Percentiles rank a stretch among this genome's conserved stretches.
Evolutionary conservation across 441 rosid genomes (phyloP).

Genomic region (Corymbia citriodora): DNA sequence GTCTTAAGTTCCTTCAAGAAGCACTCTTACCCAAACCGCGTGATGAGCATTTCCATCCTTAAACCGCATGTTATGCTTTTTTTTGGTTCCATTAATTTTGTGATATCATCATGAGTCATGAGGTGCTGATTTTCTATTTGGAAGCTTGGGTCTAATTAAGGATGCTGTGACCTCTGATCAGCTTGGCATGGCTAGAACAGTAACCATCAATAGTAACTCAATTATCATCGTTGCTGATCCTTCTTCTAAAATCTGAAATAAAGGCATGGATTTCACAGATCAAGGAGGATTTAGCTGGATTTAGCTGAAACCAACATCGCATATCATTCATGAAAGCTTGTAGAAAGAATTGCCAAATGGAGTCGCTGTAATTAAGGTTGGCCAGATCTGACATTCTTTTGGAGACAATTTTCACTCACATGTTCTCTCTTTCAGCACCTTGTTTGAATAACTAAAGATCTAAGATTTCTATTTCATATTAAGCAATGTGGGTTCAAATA

Average conservation of each 20-base stretch:
- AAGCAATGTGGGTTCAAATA: slow-evolving; percentile 10
- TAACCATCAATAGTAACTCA: slow-evolving; percentile 57
- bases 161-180: slow-evolving; percentile 72
- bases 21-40: background rate
- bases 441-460: background rate
- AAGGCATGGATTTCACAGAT: slow-evolving; percentile 81
- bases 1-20: background rate
- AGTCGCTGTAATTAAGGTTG: slow-evolving; percentile 82
- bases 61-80: background rate
- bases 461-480: background rate
- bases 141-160: slow-evolving; percentile 14
- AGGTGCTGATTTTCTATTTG: no score
- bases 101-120: no score
- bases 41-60: background rate
- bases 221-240: slow-evolving; percentile 82
- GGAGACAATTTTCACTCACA: background rate
- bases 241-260: slow-evolving; percentile 71
- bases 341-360: slow-evolving; percentile 87
- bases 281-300: slow-evolving; percentile 78
- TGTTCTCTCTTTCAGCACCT: background rate
- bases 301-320: slow-evolving; percentile 59
- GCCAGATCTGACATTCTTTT: background rate
- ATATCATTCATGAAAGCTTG: slow-evolving; percentile 50
- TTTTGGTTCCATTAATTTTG: background rate
- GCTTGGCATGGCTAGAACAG: slow-evolving; percentile 72